phyloP scores from a whole-genome alignment of 202 grass and related monocot species.

The Saccharum hybrid region DNA sequence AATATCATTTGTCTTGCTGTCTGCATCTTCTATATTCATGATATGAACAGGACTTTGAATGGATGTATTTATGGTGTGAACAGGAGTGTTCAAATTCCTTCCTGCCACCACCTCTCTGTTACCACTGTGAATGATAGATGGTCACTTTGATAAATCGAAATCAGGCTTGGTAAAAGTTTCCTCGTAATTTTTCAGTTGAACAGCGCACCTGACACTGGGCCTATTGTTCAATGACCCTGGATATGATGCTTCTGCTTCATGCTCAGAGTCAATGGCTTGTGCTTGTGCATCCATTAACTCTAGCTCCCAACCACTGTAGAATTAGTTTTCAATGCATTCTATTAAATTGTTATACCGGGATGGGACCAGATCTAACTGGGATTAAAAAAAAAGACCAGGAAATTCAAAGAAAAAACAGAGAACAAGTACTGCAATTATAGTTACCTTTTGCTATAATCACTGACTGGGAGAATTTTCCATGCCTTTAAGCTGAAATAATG shows the following conservation, averaged over 20 bases:
- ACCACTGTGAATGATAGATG: conserved; percentile 23
- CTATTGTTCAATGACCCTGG: conserved; percentile 34
- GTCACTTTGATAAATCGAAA: neutral
- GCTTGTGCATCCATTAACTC: conserved; percentile 76
- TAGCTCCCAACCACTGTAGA: conserved; percentile 79
- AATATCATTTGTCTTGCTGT: neutral
- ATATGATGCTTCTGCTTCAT: conserved; percentile 56
- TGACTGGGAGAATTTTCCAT: conserved; percentile 75
- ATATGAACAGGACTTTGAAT: conserved; percentile 31
- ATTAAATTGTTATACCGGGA: neutral
- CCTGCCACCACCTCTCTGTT: conserved; percentile 11
- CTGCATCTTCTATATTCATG: conserved; percentile 10
- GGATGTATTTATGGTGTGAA: conserved; percentile 7
- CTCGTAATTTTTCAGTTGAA: neutral
- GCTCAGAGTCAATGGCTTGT: conserved; percentile 76
- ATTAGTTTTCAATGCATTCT: conserved; percentile 32
- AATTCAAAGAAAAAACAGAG: conserved; percentile 20
- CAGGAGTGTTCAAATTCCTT: conserved; percentile 26
- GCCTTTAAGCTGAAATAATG: conserved; percentile 71
- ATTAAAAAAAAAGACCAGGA: neutral
- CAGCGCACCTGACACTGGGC: conserved; percentile 3
- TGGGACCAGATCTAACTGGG: neutral
- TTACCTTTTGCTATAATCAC: conserved; percentile 81
- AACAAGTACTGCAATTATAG: conserved; percentile 8
- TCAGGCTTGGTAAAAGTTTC: conserved; percentile 32